Evolutionary conservation across 176 grass and related monocot genomes (phyloP).

Genomic region (Oryza nivara): DNA sequence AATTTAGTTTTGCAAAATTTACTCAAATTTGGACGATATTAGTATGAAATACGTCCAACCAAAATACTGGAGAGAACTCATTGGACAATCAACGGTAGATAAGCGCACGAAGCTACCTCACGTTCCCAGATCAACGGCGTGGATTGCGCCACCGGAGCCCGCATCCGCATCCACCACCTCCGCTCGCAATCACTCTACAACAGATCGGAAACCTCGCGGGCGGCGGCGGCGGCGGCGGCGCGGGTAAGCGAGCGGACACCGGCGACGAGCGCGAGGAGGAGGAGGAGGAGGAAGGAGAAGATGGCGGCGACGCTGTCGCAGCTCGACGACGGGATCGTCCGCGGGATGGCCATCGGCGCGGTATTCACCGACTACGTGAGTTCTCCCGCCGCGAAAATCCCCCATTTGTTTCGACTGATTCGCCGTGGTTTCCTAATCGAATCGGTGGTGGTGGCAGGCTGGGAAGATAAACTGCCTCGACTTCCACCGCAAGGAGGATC

Average conservation of each 20-base stretch:
- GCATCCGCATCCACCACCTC: background rate
- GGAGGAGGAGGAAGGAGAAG: background rate
- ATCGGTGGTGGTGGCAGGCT: constrained; percentile 38
- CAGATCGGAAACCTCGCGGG: constrained; percentile 16
- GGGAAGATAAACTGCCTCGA: constrained; percentile 95
- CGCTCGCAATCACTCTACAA: background rate
- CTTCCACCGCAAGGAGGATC: constrained; percentile 93
- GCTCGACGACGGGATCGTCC: constrained; percentile 73
- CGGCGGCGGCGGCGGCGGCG: constrained; percentile 31
- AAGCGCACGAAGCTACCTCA: background rate
- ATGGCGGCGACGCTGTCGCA: constrained; percentile 43
- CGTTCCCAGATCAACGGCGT: background rate
- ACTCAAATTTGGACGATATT: no score
- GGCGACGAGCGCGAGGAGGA: background rate
- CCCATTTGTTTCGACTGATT: constrained; percentile 4
- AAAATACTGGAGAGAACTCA: background rate
- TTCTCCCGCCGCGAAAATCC: constrained; percentile 5
- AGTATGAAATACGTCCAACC: background rate
- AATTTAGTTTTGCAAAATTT: no score
- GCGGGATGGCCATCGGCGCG: constrained; percentile 79
- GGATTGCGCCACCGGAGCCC: background rate
- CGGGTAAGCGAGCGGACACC: background rate
- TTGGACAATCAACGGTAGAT: background rate
- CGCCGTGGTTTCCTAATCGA: background rate
- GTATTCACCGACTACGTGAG: constrained; percentile 85